Evolutionary conservation across 2,329 filamentous ascomycete species (phyloP).

Genomic region (Venturia aucupariae): DNA sequence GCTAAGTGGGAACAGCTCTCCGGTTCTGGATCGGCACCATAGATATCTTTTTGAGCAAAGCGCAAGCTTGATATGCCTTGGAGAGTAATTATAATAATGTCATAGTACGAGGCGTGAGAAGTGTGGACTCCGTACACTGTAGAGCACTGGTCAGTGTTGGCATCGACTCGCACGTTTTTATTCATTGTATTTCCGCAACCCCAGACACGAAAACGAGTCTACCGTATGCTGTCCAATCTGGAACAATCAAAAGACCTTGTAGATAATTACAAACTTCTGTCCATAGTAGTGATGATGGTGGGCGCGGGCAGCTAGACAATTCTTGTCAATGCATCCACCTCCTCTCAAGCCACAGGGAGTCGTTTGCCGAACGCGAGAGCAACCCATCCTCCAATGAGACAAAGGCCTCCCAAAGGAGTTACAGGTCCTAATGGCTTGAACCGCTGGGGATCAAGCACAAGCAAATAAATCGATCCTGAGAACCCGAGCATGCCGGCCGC

Average conservation of each 20-base stretch:
- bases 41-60: neutral
- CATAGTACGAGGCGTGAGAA: neutral
- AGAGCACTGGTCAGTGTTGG: neutral
- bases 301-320: neutral
- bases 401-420: conserved; percentile 55
- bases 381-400: conserved; percentile 56
- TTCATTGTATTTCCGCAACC: no score
- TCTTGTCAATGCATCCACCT: no score
- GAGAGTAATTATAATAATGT: neutral
- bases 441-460: conserved; percentile 51
- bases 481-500: conserved; percentile 57
- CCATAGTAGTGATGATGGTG: no score
- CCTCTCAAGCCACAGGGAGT: neutral
- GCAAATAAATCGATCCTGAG: conserved; percentile 55
- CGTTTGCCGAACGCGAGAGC: conserved; percentile 35
- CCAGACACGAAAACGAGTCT: no score
- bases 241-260: no score
- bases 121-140: no score
- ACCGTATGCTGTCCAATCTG: no score
- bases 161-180: no score
- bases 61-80: neutral
- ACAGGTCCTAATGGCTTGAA: conserved; percentile 54
- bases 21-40: neutral
- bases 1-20: neutral
- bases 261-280: no score